Conservation (phyloP, 2,329 filamentous ascomycete genomes). For the Aspergillus ibericus region DNA sequence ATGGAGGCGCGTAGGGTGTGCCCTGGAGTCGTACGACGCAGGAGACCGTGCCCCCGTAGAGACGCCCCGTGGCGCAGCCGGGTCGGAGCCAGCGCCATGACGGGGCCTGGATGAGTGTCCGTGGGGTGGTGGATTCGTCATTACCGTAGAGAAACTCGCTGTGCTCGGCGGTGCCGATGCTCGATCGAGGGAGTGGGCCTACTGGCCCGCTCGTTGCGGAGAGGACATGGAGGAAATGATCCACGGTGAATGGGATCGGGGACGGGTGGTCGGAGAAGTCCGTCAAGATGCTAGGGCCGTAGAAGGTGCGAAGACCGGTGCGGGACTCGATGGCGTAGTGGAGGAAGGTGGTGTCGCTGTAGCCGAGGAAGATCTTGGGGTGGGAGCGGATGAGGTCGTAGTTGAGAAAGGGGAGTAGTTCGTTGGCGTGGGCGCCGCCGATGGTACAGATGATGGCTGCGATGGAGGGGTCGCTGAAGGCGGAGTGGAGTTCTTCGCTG, state of each 20-base stretch:
- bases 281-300: slow-evolving; percentile 27
- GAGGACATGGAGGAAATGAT: slow-evolving; percentile 7
- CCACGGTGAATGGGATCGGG: slow-evolving; percentile 7
- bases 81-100: background rate
- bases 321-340: slow-evolving; percentile 14
- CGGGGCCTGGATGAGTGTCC: background rate
- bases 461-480: slow-evolving; percentile 19
- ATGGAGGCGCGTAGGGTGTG: slow-evolving; percentile 29
- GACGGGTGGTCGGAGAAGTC: slow-evolving; percentile 23
- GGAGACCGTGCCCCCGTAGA: slow-evolving; percentile 34
- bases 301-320: slow-evolving; percentile 21
- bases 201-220: background rate
- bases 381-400: slow-evolving; percentile 27
- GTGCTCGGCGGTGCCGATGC: background rate
- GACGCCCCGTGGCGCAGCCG: slow-evolving; percentile 30
- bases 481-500: slow-evolving; percentile 1
- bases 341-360: slow-evolving; percentile 32
- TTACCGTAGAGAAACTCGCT: background rate
- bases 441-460: slow-evolving; percentile 28
- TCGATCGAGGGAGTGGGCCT: background rate
- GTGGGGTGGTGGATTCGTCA: background rate
- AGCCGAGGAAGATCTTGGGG: slow-evolving; percentile 36
- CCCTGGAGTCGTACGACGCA: slow-evolving; percentile 2
- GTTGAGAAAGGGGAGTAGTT: slow-evolving; percentile 28
- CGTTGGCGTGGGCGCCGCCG: slow-evolving; percentile 27